Base-by-base conservation (phyloP, 192 early-diverging fungal genomes). In the Diversispora eburnea region DNA sequence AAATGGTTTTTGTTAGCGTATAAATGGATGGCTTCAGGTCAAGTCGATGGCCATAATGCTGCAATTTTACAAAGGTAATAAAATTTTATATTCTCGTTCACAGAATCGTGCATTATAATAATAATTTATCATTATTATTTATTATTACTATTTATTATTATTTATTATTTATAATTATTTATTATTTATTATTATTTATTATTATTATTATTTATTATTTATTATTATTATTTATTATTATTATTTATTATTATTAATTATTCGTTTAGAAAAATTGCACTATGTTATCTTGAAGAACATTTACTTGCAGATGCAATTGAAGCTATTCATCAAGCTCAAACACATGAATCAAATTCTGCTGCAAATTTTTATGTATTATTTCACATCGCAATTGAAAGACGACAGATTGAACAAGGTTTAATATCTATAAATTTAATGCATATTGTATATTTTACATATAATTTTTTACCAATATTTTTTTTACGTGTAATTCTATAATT, bases 291-390 rank as follows among this genome's bases (percentile, higher is more conserved):
- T 41, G 75, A 70, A 71, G 42, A 20, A 1, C n/a, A 71, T 54
- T 20, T 45, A 4, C 33, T 70, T 19, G 20, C 67, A 7, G 61
- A 76, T 51, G 75, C 68, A n/a, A 76, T 42, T 45, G 58, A 76
- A 59, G 67, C 75, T 3, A 6, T 76, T 8, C 57, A 47, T 9
- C 25, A 71, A 41, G 58, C 75, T 5, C 48, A 70, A 43, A 39
- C 9, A 5, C 65, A 70, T 20, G 75, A 68, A 54, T 3, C 42
- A 9, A 76, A 76, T 59, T 73, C 59, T 9, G 67, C 68, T 2
- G 66, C 67, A 9, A 76, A 69, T 65, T 76, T 61, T 63, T 76
- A 63, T 48, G 61, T 76, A 72, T 39, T 71, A 15, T 76, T 47
- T 49, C 57, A 76, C 41, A 71, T 76, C 46, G 20, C 69, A 13